A percentile compares a stretch with the other conserved stretches of the same genome.
Evolutionary conservation across 2,329 filamentous ascomycete species (phyloP).

Genomic region (Diaporthe vexans): DNA sequence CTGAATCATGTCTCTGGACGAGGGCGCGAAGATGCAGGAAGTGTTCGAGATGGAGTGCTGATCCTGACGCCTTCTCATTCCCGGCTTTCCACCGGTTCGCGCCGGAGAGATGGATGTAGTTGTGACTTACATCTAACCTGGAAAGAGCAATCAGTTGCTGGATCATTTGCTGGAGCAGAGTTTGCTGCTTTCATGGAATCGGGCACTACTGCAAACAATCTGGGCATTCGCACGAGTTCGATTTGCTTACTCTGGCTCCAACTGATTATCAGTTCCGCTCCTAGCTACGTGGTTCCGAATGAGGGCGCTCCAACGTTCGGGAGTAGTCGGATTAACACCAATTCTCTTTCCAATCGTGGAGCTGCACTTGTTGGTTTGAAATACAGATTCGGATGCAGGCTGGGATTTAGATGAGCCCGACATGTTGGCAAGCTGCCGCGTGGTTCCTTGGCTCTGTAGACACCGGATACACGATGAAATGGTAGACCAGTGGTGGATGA

Average conservation of each 20-base stretch:
- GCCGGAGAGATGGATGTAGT: background rate
- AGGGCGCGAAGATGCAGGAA: conserved; percentile 1
- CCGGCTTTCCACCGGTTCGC: background rate
- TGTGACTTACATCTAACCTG: background rate
- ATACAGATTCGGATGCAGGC: background rate
- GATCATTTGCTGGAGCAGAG: too few species aligned
- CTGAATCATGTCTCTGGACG: background rate
- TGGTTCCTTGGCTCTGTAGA: too few species aligned
- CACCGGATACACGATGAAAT: too few species aligned
- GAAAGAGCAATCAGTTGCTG: background rate
- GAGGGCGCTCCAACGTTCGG: too few species aligned
- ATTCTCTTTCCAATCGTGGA: background rate
- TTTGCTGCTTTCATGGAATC: too few species aligned
- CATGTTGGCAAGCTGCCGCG: background rate
- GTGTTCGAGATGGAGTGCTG: background rate
- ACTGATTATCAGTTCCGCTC: background rate
- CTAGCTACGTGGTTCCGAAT: too few species aligned
- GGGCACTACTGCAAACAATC: too few species aligned
- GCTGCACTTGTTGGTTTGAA: background rate
- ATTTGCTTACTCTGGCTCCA: background rate
- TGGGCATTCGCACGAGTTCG: too few species aligned
- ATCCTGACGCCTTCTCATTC: background rate
- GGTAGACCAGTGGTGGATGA: too few species aligned
- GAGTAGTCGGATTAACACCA: too few species aligned
- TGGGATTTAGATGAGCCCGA: background rate